phyloP scores from a whole-genome alignment of 1,284 basidiomycete species.

The Pseudozyma tsukubaensis region DNA sequence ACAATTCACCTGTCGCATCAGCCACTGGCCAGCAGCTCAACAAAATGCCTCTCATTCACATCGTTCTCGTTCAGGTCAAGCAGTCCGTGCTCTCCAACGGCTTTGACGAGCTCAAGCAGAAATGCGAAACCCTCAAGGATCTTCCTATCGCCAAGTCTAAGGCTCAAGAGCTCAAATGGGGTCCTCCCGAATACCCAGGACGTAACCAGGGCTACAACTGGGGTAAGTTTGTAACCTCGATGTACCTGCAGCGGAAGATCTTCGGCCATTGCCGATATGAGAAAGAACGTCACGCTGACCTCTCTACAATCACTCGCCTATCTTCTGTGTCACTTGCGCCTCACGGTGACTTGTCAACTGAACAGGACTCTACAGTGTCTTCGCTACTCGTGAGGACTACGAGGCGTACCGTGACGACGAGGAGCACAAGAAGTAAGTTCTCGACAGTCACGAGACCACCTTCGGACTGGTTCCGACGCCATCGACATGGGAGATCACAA shows the following conservation, averaged over 20 bases:
- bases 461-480: conserved; percentile 10
- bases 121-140: conserved; percentile 54
- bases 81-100: conserved; percentile 56
- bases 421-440: conserved; percentile 63
- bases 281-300: conserved; percentile 3
- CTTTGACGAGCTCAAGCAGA: conserved; percentile 60
- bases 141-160: conserved; percentile 52
- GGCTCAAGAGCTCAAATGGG: conserved; percentile 55
- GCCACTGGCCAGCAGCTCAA: background rate
- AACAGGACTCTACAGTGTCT: conserved; percentile 56
- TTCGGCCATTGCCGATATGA: conserved; percentile 1
- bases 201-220: conserved; percentile 62
- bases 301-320: background rate
- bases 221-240: conserved; percentile 23
- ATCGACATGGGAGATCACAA: background rate
- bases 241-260: conserved; percentile 5
- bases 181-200: conserved; percentile 54
- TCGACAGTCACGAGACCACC: background rate
- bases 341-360: background rate
- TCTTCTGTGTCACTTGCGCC: conserved; percentile 2
- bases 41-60: conserved; percentile 57
- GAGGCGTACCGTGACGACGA: conserved; percentile 60
- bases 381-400: conserved; percentile 52
- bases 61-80: conserved; percentile 64
- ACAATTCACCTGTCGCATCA: background rate